Percentiles rank a stretch among this genome's conserved stretches.
These are phyloP conservation scores for Ustilago shanxiensis DNA, from an alignment of 1,284 basidiomycete genomes.

Conservation along the genomic window DNA sequence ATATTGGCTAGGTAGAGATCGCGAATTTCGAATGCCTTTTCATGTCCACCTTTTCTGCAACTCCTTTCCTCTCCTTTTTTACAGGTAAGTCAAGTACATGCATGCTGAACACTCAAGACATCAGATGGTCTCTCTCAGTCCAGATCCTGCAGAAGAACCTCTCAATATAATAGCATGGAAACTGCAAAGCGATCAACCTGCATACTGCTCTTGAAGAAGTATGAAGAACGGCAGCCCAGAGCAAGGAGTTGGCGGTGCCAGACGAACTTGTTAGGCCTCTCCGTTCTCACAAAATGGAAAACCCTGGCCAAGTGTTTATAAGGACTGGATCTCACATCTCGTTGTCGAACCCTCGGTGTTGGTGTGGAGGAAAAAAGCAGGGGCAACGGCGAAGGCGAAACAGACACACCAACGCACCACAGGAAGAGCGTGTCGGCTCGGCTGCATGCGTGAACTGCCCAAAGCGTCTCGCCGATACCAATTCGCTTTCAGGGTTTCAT, in stretches of 20 bases:
- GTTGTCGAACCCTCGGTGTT: conserved; percentile 11
- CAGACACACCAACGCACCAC: too few relatives aligned
- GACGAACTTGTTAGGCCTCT: neutral
- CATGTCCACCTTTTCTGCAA: neutral
- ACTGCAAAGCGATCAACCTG: too few relatives aligned
- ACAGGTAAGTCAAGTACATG: too few relatives aligned
- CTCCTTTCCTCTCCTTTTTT: neutral
- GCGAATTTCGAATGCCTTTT: too few relatives aligned
- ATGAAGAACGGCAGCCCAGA: too few relatives aligned
- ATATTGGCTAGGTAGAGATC: too few relatives aligned
- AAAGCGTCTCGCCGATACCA: neutral
- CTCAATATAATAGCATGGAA: too few relatives aligned
- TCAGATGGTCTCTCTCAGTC: neutral
- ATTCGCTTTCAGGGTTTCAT: conserved; percentile 18
- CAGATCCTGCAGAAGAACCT: neutral
- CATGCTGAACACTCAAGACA: neutral
- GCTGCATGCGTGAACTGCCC: conserved; percentile 9
- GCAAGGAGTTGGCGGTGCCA: too few relatives aligned
- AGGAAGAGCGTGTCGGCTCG: conserved; percentile 12
- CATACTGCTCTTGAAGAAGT: too few relatives aligned
- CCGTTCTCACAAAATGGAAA: neutral
- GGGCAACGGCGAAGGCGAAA: too few relatives aligned
- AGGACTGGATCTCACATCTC: conserved; percentile 1
- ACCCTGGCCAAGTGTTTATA: neutral
- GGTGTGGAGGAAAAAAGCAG: conserved; percentile 17